These are phyloP conservation scores for Lactarius vividus DNA, from an alignment of 768 basidiomycete genomes.

Conservation along the genomic window DNA sequence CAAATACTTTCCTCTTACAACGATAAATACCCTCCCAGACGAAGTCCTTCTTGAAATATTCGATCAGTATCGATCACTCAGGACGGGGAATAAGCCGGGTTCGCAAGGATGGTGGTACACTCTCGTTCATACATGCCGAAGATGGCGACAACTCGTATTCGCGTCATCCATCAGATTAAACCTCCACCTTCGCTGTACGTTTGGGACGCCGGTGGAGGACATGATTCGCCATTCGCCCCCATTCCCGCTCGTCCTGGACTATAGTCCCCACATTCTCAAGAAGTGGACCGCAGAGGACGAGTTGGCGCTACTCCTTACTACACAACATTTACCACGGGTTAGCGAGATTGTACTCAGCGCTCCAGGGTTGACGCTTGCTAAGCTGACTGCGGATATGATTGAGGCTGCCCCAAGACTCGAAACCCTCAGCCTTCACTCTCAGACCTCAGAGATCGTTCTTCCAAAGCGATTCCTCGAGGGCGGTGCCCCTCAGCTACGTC, in stretches of 20 bases:
- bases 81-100: not conserved
- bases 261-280: conserved; percentile 7
- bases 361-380: conserved; percentile 3
- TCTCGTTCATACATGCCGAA: conserved; percentile 12
- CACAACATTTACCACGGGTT: conserved; percentile 2
- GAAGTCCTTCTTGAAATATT: conserved; percentile 20
- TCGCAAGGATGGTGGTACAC: conserved; percentile 19
- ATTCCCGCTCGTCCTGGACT: conserved; percentile 20
- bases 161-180: conserved; percentile 16
- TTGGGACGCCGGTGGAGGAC: conserved; percentile 4
- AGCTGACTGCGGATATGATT: conserved; percentile 6
- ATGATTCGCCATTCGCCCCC: conserved; percentile 7
- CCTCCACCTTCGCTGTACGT: conserved; percentile 21
- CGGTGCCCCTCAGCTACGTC: conserved; percentile 10
- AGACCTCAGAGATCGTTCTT: conserved; percentile 16
- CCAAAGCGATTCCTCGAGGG: conserved; percentile 15
- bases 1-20: conserved; percentile 14
- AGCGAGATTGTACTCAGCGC: conserved; percentile 15
- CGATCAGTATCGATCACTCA: conserved; percentile 5
- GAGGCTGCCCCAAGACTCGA: conserved; percentile 13
- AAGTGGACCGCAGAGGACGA: conserved; percentile 10
- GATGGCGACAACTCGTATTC: conserved; percentile 19
- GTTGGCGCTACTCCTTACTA: conserved; percentile 1
- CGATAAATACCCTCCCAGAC: conserved; percentile 17
- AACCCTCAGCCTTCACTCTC: conserved; percentile 12